These are phyloP conservation scores for Dinochytrium kinnereticum DNA, from an alignment of 371 early-diverging fungal species.

Conservation along the genomic window DNA sequence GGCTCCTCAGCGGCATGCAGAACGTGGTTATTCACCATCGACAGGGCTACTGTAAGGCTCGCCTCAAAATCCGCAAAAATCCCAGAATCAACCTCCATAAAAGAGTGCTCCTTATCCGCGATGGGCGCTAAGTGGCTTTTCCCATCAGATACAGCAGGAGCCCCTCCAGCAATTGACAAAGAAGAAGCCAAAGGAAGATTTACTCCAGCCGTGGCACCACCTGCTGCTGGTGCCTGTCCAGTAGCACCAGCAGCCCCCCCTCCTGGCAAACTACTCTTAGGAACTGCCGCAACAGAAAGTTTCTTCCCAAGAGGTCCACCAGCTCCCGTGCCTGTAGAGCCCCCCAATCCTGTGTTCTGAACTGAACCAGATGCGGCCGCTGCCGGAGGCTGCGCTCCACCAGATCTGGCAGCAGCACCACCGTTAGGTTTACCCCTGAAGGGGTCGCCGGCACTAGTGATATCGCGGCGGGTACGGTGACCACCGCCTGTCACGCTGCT, in stretches of 20 bases:
- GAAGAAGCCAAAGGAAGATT: neutral
- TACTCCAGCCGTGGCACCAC: neutral
- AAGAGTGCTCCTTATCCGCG: conserved; percentile 37
- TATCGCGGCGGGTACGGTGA: conserved; percentile 19
- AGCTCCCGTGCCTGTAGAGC: neutral
- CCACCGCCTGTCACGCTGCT: conserved; percentile 19
- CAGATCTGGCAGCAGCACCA: neutral
- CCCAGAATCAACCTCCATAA: conserved; percentile 39
- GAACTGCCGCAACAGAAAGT: conserved; percentile 10
- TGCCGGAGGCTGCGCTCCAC: neutral
- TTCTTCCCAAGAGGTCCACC: conserved; percentile 6
- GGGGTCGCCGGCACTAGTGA: conserved; percentile 8
- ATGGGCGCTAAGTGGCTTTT: conserved; percentile 3
- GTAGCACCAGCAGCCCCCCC: neutral
- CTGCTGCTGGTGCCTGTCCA: neutral
- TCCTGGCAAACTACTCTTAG: conserved; percentile 7
- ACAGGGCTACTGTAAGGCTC: conserved; percentile 40
- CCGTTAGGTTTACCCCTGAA: neutral
- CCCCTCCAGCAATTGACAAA: conserved; percentile 12
- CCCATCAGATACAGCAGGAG: conserved; percentile 13
- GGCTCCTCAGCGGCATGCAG: conserved; percentile 35
- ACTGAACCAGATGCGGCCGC: neutral
- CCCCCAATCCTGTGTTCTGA: neutral
- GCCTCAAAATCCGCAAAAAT: conserved; percentile 48
- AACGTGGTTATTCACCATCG: conserved; percentile 19